Base-by-base conservation (phyloP, 305 asterid genomes). In the Solanum chacoense region DNA sequence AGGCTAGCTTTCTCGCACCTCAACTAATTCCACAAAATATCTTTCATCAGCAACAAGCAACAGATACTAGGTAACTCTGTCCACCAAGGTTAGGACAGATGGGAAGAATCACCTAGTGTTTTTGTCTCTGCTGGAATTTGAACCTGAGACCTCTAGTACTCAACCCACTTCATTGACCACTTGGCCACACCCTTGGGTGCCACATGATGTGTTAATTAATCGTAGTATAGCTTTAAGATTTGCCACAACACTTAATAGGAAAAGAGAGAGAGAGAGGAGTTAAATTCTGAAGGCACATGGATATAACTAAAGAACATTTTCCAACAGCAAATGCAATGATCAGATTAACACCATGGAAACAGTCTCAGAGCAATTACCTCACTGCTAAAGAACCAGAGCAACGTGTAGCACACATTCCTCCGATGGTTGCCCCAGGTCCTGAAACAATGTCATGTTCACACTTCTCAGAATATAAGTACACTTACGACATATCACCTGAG, bases 401-500 rank as follows among this genome's bases (percentile, higher is more conserved):
- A 31, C 99, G 99, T 80, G 99, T 97, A 88, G 99, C 99, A 91
- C 99, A 97, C 99, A 97, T 96, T 88, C 99, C 99, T 87, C 99
- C 99, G 79, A 97, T 95, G 87, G 99, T 94, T 91, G 99, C 99
- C 91, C 99, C 99, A 88, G 99, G 99, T 83, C 99, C 99, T 97
- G 94, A 69, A 78, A 89, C 90, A 90, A 76, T 45, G 87, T 32
- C 81, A 88, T 89, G 85, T 71, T 89, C 83, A 85, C 78, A 55
- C 29, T 35, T 69, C 36, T 86, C 83, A 73, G 14, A 73, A 36
- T 11, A 18, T 31, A 34, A 29, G 73, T 20, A 50, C 73, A 83
- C 42, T 45, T 32, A 83, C 34, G 87, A 31, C 20, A 50, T 83
- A 50, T 31, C 87, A 83, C 36, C 87, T 83, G 31, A 31, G 42